Evolutionary conservation across 306 rosid species (phyloP).

Genomic region (Corylus heterophylla): DNA sequence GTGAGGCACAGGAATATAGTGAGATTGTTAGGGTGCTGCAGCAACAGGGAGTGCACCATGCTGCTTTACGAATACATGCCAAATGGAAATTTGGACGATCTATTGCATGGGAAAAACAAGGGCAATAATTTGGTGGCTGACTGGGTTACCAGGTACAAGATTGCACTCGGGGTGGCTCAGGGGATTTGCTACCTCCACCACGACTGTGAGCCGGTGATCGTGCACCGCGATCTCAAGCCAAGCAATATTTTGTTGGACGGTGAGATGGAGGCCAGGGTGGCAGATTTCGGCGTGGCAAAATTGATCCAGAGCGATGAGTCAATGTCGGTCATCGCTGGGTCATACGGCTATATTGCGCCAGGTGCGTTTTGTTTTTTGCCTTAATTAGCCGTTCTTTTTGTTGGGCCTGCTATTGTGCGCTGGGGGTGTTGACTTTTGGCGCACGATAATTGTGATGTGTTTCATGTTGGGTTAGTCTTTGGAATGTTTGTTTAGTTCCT

Average conservation of each 20-base stretch:
- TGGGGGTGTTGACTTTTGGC: no score
- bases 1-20: constrained; percentile 98
- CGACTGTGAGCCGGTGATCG: constrained; percentile 88
- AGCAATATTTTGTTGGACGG: constrained; percentile 80
- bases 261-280: constrained; percentile 94
- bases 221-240: constrained; percentile 90
- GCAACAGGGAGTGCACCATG: constrained; percentile 86
- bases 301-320: constrained; percentile 75
- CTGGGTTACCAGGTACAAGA: constrained; percentile 84
- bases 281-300: constrained; percentile 95
- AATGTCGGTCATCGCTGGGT: constrained; percentile 97
- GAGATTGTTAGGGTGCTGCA: constrained; percentile 90
- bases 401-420: neutral
- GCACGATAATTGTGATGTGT: no score
- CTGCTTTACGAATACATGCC: constrained; percentile 93
- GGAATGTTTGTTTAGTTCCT: neutral
- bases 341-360: constrained; percentile 97
- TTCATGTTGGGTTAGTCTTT: no score
- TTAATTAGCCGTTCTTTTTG: neutral
- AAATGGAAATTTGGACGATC: constrained; percentile 78
- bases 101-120: constrained; percentile 70
- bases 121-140: constrained; percentile 68
- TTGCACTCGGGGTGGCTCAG: constrained; percentile 90
- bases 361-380: constrained; percentile 36
- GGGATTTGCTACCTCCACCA: constrained; percentile 97